Evolutionary conservation across 345 rosid species (phyloP).

Genomic region (Hirschfeldia incana): DNA sequence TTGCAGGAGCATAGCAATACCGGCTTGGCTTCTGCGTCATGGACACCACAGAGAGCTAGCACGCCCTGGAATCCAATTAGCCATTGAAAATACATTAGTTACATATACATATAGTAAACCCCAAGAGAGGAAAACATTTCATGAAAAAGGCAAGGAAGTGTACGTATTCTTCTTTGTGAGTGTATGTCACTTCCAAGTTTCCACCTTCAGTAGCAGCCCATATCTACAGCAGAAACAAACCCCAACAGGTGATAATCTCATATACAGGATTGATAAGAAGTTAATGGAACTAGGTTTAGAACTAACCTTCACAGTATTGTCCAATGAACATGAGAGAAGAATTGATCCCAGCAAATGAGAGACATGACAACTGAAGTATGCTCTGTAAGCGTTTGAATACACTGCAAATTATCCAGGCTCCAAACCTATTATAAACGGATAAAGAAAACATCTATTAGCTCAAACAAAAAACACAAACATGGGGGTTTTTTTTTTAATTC

Average conservation of each 20-base stretch:
- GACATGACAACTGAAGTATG: slow-evolving; percentile 96
- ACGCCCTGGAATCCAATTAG: slow-evolving; percentile 60
- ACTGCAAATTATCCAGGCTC: slow-evolving; percentile 91
- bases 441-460: slow-evolving; percentile 14
- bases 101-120: not conserved
- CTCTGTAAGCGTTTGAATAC: slow-evolving; percentile 76
- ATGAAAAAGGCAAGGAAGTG: slow-evolving; percentile 25
- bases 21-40: slow-evolving; percentile 78
- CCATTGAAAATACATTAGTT: slow-evolving; percentile 15
- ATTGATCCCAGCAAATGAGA: slow-evolving; percentile 38
- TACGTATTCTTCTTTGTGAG: slow-evolving; percentile 92
- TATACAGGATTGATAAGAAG: not conserved
- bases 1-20: slow-evolving; percentile 76
- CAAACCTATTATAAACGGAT: slow-evolving; percentile 57
- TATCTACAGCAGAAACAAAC: slow-evolving; percentile 49
- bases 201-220: slow-evolving; percentile 95
- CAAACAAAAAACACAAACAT: not conserved
- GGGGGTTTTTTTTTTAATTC: not conserved
- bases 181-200: slow-evolving; percentile 88
- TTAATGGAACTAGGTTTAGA: not conserved
- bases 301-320: slow-evolving; percentile 68
- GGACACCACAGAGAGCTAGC: slow-evolving; percentile 75
- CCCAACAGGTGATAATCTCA: not conserved
- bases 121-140: not conserved
- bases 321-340: slow-evolving; percentile 92